Conservation (phyloP, 306 rosid species). For the Canavalia ensiformis region DNA sequence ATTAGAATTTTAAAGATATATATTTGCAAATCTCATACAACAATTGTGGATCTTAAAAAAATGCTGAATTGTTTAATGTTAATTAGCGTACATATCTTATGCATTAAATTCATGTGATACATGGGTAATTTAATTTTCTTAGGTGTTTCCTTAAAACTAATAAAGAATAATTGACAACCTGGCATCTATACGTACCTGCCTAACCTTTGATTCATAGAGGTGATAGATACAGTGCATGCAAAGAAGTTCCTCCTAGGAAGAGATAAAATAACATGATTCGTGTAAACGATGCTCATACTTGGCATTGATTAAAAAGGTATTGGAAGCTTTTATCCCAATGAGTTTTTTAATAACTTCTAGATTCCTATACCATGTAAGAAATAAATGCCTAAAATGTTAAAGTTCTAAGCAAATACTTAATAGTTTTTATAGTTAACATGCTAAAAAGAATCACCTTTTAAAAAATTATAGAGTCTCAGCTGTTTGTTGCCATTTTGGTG, state of each 20-base stretch:
- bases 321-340: background rate
- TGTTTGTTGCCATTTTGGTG: background rate
- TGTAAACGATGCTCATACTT: conserved; percentile 21
- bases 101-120: background rate
- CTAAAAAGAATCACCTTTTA: background rate
- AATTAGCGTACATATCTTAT: background rate
- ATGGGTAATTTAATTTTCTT: background rate
- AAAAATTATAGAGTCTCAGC: background rate
- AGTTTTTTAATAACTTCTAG: background rate
- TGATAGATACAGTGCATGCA: conserved; percentile 5
- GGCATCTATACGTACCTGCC: conserved; percentile 26
- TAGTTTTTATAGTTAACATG: background rate
- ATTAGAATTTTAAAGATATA: too few species aligned
- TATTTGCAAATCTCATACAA: too few species aligned
- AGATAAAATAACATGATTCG: background rate
- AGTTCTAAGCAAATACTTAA: background rate
- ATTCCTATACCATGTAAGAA: background rate
- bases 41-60: too few species aligned
- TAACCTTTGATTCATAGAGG: background rate
- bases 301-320: conserved; percentile 1
- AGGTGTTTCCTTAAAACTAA: background rate
- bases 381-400: background rate
- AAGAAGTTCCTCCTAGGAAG: background rate
- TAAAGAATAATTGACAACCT: background rate
- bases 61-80: too few species aligned